phyloP scores from a whole-genome alignment of 2,329 filamentous ascomycete species.

The Calonectria montana region DNA sequence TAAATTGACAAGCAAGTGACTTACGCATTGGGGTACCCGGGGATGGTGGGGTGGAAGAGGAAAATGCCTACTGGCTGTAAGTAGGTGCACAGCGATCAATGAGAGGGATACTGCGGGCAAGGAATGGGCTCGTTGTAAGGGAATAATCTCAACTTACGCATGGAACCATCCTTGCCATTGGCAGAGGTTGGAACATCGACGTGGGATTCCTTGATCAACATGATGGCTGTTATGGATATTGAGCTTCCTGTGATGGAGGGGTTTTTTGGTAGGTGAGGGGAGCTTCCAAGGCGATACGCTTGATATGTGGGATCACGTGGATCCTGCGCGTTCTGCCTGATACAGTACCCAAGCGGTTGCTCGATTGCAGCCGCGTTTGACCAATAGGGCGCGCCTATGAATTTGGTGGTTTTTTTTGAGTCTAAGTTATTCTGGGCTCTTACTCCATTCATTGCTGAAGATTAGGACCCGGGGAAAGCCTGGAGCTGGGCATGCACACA shows the following conservation, averaged over 20 bases:
- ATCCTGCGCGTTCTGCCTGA: neutral
- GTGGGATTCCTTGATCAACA: conserved; percentile 67
- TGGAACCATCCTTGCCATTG: conserved; percentile 65
- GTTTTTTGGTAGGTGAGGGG: neutral
- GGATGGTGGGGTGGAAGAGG: conserved; percentile 86
- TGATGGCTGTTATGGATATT: conserved; percentile 39
- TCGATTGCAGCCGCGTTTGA: neutral
- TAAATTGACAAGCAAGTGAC: conserved; percentile 29
- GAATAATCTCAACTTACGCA: conserved; percentile 55
- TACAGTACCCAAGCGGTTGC: neutral
- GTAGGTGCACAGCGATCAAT: neutral
- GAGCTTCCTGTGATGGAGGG: neutral
- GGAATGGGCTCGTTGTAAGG: conserved; percentile 6
- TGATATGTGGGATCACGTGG: conserved; percentile 3
- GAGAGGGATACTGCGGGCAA: neutral
- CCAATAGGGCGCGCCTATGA: neutral
- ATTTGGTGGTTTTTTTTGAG: neutral
- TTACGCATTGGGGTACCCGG: conserved; percentile 87
- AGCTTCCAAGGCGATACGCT: neutral
- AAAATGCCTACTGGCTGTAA: conserved; percentile 75
- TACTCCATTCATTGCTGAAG: too few relatives aligned
- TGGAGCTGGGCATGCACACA: too few relatives aligned
- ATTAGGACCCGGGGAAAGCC: neutral
- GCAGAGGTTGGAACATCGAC: conserved; percentile 62
- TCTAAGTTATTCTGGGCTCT: neutral